Conservation (phyloP, 73 alveolate genomes). For the Chromera velia region DNA sequence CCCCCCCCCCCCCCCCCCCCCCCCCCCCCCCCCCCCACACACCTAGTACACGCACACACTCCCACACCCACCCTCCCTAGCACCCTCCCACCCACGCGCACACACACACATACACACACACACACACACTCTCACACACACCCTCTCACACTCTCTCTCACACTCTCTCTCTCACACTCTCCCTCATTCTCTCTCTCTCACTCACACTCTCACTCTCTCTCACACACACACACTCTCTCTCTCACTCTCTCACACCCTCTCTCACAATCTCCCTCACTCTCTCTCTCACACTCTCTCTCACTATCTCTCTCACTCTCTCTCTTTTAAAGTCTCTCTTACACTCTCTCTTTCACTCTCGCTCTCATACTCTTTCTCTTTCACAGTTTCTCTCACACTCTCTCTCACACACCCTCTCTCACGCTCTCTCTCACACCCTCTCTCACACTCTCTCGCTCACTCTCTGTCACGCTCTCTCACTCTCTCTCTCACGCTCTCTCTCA, state of each 20-base stretch:
- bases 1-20: neutral
- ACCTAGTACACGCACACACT: neutral
- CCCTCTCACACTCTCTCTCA: neutral
- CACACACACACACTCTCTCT: neutral
- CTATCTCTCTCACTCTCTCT: neutral
- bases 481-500: constrained; percentile 11
- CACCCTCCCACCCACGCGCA: neutral
- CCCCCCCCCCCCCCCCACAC: neutral
- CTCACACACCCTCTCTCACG: constrained; percentile 4
- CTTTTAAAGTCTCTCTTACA: neutral
- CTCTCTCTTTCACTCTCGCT: neutral
- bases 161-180: neutral
- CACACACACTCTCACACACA: neutral
- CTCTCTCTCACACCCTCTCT: constrained; percentile 12
- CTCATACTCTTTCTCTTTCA: neutral
- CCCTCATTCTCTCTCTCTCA: neutral
- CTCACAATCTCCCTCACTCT: neutral
- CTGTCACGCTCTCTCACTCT: constrained; percentile 6
- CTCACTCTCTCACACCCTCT: constrained; percentile 5
- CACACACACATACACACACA: neutral
- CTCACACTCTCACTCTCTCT: neutral
- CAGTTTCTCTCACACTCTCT: neutral
- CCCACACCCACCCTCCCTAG: neutral
- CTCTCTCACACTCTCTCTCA: constrained; percentile 1
- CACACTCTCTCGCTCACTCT: constrained; percentile 4